These are phyloP conservation scores for Candida sakaeoensis DNA, from an alignment of 805 yeast species.

Conservation along the genomic window DNA sequence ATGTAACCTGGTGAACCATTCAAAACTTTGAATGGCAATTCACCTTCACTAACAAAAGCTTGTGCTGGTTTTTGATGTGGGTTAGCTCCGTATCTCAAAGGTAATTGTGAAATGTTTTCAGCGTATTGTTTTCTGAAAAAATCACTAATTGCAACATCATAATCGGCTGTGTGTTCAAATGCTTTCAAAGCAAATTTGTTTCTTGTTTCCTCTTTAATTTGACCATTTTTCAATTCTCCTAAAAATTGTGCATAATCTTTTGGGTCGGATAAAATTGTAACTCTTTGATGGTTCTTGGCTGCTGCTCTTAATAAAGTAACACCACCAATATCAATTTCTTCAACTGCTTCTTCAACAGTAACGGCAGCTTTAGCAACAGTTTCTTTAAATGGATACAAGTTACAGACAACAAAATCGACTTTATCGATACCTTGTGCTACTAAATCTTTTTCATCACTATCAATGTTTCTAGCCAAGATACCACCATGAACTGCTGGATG, in stretches of 20 bases:
- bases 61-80: slow-evolving; percentile 99
- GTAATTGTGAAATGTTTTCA: slow-evolving; percentile 83
- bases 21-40: slow-evolving; percentile 89
- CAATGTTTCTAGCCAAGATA: slow-evolving; percentile 90
- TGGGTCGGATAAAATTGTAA: slow-evolving; percentile 93
- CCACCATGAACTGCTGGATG: slow-evolving; percentile 99
- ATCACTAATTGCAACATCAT: slow-evolving; percentile 93
- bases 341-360: slow-evolving; percentile 95
- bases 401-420: slow-evolving; percentile 96
- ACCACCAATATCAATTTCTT: slow-evolving; percentile 96
- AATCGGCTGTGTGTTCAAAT: slow-evolving; percentile 97
- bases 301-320: slow-evolving; percentile 97
- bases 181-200: slow-evolving; percentile 91
- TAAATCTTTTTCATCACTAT: slow-evolving; percentile 85
- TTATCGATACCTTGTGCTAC: slow-evolving; percentile 87
- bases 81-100: slow-evolving; percentile 96
- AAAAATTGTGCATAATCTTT: slow-evolving; percentile 84
- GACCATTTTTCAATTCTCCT: slow-evolving; percentile 73
- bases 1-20: slow-evolving; percentile 97
- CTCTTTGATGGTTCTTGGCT: slow-evolving; percentile 96
- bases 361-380: slow-evolving; percentile 94
- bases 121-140: slow-evolving; percentile 96
- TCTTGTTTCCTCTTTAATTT: slow-evolving; percentile 67
- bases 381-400: slow-evolving; percentile 96
- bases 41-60: slow-evolving; percentile 83